A percentile compares a stretch with the other conserved stretches of the same genome.
These are phyloP conservation scores for Thermochaetoides thermophila DNA, from an alignment of 495 filamentous ascomycete genomes.

Conservation along the genomic window DNA sequence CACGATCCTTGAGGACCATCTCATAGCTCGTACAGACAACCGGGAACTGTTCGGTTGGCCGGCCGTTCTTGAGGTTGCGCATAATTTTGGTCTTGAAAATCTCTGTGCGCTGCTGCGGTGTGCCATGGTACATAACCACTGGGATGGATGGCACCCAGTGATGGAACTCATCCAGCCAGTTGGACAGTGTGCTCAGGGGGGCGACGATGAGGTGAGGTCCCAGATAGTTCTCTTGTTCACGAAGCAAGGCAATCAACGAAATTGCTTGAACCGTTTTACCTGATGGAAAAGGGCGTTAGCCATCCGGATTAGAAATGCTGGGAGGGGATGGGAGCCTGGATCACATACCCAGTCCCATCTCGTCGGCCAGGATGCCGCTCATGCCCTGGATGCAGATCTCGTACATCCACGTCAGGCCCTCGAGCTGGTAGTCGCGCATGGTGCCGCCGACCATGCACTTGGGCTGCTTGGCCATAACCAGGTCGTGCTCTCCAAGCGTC, in stretches of 20 bases:
- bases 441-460: slow-evolving; percentile 69
- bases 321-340: background rate
- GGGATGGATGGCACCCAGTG: slow-evolving; percentile 81
- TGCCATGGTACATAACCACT: slow-evolving; percentile 79
- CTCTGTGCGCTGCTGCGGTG: slow-evolving; percentile 53
- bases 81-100: slow-evolving; percentile 53
- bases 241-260: slow-evolving; percentile 72
- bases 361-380: slow-evolving; percentile 89
- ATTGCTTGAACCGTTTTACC: slow-evolving; percentile 90
- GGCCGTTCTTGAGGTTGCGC: slow-evolving; percentile 32
- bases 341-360: slow-evolving; percentile 73
- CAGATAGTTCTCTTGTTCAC: slow-evolving; percentile 63
- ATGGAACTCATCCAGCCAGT: slow-evolving; percentile 92
- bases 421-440: slow-evolving; percentile 89
- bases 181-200: slow-evolving; percentile 80
- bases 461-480: slow-evolving; percentile 73
- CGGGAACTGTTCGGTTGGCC: slow-evolving; percentile 52
- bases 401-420: slow-evolving; percentile 90
- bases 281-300: slow-evolving; percentile 7
- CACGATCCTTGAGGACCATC: slow-evolving; percentile 83
- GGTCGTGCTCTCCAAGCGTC: slow-evolving; percentile 56
- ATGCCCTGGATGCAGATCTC: slow-evolving; percentile 68
- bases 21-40: slow-evolving; percentile 90
- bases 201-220: slow-evolving; percentile 86
- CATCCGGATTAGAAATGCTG: too few relatives aligned